Base-by-base conservation (phyloP, 495 filamentous ascomycete genomes). In the Cenococcum geophilum region DNA sequence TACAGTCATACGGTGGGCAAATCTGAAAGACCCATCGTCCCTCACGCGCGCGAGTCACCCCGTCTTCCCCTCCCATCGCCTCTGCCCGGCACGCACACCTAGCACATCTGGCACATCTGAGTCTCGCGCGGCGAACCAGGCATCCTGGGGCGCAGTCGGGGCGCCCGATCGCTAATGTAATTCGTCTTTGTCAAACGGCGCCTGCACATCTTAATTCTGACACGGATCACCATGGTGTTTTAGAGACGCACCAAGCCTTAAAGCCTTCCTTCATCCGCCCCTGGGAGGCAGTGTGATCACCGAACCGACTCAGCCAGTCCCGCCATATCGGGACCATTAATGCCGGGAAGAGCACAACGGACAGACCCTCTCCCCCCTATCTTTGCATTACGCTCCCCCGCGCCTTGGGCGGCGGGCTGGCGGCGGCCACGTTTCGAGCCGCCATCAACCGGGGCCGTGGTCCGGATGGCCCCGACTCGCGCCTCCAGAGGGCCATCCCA, bases 391-490 rank as follows among this genome's bases (percentile, higher is more conserved):
- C 45, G 20, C 55, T 10, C 34, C 51, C 53, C 65, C 60, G 50
- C 43, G 40, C 42, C 35, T 21, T 35, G 32, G 62, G 47, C 21
- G 51, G 52, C 58, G 57, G 63, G 42, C 57, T 43, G 63, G 59
- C 58, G 65, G 65, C 65, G 65, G 43, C 66, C 66, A 68, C 66
- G 66, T 68, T 68, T 53, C 59, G 66, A 68, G 66, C 66, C 66
- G 63, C 61, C 58, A 35, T 45, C 58, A 49, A 22, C 66, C 66
- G 56, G 47, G 48, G 58, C 58, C n/a, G 35, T 55, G 66, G 66
- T 49, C 35, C 47, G 35, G 25, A 56, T 56, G 55, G 21, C 47
- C 10, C 22, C 23, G 27, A 45, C 57, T 35, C 58, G 32, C 47
- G 47, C 61, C 48, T 23, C 55, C 40, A 45, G 40, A 45, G 40